Conservation (phyloP, 345 rosid species). For the Gossypium raimondii region DNA sequence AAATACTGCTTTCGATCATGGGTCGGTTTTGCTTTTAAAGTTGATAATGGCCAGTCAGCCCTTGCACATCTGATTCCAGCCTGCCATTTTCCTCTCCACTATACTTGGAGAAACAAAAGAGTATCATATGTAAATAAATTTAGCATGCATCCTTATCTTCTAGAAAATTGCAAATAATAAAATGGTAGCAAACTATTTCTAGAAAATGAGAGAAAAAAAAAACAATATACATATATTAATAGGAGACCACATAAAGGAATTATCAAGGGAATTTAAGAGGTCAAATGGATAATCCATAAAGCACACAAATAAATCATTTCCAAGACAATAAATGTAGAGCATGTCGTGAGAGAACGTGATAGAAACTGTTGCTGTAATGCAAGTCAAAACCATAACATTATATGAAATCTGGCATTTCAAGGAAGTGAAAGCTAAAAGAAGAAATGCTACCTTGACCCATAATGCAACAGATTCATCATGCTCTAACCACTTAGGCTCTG, state of each 20-base stretch:
- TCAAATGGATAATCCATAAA: not conserved
- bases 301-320: not conserved
- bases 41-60: slow-evolving; percentile 89
- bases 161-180: not conserved
- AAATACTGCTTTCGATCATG: slow-evolving; percentile 89
- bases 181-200: not conserved
- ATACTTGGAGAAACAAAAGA: slow-evolving; percentile 30
- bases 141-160: not conserved
- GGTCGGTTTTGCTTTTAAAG: slow-evolving; percentile 93
- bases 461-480: slow-evolving; percentile 80
- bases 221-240: not conserved
- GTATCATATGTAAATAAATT: slow-evolving; percentile 14
- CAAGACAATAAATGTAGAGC: slow-evolving; percentile 2
- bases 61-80: slow-evolving; percentile 92
- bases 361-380: slow-evolving; percentile 4
- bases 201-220: not conserved
- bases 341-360: not conserved
- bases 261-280: not conserved
- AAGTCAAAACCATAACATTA: slow-evolving; percentile 5
- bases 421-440: slow-evolving; percentile 10
- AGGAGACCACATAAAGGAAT: not conserved
- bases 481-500: slow-evolving; percentile 82
- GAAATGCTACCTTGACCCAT: slow-evolving; percentile 85
- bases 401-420: not conserved
- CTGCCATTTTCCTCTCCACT: slow-evolving; percentile 99